A percentile compares a stretch with the other conserved stretches of the same genome.
Conservation (phyloP, 208 protist species). For the Acanthamoeba lenticulata region DNA sequence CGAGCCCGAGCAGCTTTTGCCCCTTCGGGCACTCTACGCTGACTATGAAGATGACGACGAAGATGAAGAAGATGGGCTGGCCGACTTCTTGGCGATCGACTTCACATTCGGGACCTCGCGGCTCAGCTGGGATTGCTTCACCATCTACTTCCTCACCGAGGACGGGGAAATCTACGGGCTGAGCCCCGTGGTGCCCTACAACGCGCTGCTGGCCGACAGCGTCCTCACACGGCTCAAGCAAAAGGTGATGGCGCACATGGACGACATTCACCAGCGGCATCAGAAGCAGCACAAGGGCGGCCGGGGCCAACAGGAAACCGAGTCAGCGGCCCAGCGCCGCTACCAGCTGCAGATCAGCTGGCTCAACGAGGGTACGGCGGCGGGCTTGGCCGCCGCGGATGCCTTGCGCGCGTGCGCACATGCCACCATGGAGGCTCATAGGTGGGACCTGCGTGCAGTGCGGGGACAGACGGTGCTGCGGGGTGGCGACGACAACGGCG, state of each 20-base stretch:
- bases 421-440: no score
- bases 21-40: background rate
- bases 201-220: background rate
- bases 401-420: background rate
- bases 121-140: slow-evolving; percentile 12
- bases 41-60: background rate
- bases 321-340: background rate
- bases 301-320: background rate
- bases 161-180: slow-evolving; percentile 3
- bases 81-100: background rate
- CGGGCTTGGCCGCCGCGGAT: background rate
- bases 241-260: background rate
- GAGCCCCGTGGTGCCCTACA: slow-evolving; percentile 29
- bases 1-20: slow-evolving; percentile 5
- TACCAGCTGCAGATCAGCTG: background rate
- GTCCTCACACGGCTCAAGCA: background rate
- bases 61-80: no score
- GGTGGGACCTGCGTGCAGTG: no score
- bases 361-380: background rate
- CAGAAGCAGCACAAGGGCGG: background rate
- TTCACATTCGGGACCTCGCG: slow-evolving; percentile 19
- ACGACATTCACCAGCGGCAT: background rate
- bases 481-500: background rate
- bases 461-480: background rate
- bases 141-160: slow-evolving; percentile 49